Evolutionary conservation across 805 yeast species (phyloP).

Genomic region (Ogataea sp.): DNA sequence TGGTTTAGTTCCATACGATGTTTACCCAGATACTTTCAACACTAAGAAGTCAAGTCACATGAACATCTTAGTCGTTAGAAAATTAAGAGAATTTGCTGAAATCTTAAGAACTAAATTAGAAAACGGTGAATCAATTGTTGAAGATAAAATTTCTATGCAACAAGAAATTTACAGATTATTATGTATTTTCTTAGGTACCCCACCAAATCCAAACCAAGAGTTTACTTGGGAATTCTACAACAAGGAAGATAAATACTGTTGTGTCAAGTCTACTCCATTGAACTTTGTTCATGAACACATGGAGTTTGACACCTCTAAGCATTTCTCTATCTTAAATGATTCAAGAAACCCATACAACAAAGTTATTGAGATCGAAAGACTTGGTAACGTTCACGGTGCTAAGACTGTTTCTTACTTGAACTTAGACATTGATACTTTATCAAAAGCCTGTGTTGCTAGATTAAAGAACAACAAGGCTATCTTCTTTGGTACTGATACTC

Average conservation of each 20-base stretch:
- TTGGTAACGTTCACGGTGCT: constrained; percentile 70
- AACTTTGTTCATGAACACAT: constrained; percentile 53
- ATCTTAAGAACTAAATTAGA: constrained; percentile 42
- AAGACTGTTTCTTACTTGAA: constrained; percentile 66
- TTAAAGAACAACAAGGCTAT: constrained; percentile 70
- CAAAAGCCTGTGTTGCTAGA: constrained; percentile 56
- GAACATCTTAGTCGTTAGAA: constrained; percentile 57
- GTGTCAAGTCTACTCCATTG: constrained; percentile 50
- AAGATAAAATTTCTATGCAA: constrained; percentile 33
- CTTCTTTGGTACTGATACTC: constrained; percentile 88
- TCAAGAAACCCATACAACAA: constrained; percentile 67
- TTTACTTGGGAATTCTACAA: constrained; percentile 72
- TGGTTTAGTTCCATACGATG: constrained; percentile 68
- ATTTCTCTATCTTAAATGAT: constrained; percentile 69
- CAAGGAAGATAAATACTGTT: constrained; percentile 48
- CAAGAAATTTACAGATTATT: constrained; percentile 58
- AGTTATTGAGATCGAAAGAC: constrained; percentile 61
- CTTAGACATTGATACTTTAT: constrained; percentile 48
- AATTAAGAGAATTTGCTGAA: constrained; percentile 74
- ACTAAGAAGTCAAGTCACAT: constrained; percentile 43
- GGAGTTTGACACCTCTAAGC: constrained; percentile 39
- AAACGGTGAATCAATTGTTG: constrained; percentile 31
- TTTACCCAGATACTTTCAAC: constrained; percentile 60
- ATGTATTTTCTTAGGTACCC: constrained; percentile 65
- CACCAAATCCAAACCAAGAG: constrained; percentile 63